Percentiles rank a stretch among this genome's conserved stretches.
These are phyloP conservation scores for Pezicula rhizophila DNA, from an alignment of 2,329 filamentous ascomycete species.

Conservation along the genomic window DNA sequence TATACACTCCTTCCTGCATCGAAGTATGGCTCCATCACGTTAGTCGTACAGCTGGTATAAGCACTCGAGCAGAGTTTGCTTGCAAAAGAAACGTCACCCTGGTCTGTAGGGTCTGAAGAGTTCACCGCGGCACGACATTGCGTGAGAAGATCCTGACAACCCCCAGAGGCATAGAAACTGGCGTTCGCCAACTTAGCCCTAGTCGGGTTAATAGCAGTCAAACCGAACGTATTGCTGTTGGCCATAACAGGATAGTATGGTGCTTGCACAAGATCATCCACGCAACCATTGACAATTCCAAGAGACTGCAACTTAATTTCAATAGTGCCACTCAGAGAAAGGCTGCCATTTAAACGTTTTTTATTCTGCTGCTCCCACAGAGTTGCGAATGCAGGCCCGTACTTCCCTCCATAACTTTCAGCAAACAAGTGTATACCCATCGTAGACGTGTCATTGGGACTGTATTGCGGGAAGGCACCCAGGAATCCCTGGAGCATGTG, in stretches of 20 bases:
- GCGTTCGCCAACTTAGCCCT: slow-evolving; percentile 40
- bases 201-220: slow-evolving; percentile 48
- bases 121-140: slow-evolving; percentile 42
- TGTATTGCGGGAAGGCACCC: slow-evolving; percentile 50
- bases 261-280: slow-evolving; percentile 58
- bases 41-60: slow-evolving; percentile 26
- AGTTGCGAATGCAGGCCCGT: slow-evolving; percentile 58
- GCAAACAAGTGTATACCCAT: slow-evolving; percentile 60
- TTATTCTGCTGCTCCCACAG: slow-evolving; percentile 57
- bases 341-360: slow-evolving; percentile 41
- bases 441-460: slow-evolving; percentile 43
- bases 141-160: slow-evolving; percentile 48
- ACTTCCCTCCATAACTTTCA: slow-evolving; percentile 66
- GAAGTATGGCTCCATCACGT: slow-evolving; percentile 28
- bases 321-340: slow-evolving; percentile 44
- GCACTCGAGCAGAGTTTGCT: slow-evolving; percentile 29
- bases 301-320: slow-evolving; percentile 56
- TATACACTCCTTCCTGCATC: slow-evolving; percentile 29
- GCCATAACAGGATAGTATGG: slow-evolving; percentile 52
- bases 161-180: slow-evolving; percentile 39
- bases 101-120: slow-evolving; percentile 33
- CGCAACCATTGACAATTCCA: slow-evolving; percentile 65
- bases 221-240: slow-evolving; percentile 60
- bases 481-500: slow-evolving; percentile 54
- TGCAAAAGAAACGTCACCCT: slow-evolving; percentile 32